phyloP scores from a whole-genome alignment of 2,329 filamentous ascomycete species.

The Ophiostoma montium region DNA sequence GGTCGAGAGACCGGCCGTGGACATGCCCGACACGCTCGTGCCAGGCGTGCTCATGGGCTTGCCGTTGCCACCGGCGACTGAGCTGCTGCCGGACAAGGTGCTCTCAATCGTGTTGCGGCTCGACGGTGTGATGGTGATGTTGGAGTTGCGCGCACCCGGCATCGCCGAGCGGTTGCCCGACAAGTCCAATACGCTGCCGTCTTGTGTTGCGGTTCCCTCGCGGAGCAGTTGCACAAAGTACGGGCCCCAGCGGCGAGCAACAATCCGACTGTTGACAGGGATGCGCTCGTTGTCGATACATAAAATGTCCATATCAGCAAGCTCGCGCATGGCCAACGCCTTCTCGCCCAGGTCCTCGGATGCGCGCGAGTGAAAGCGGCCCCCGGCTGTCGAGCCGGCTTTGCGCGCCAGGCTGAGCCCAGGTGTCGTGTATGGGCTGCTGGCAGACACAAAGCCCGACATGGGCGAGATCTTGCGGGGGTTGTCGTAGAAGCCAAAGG shows the following conservation, averaged over 20 bases:
- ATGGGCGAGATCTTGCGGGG: slow-evolving; percentile 64
- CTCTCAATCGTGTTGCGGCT: slow-evolving; percentile 37
- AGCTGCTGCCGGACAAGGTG: slow-evolving; percentile 29
- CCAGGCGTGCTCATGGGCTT: slow-evolving; percentile 31
- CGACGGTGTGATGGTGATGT: slow-evolving; percentile 67
- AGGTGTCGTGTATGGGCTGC: slow-evolving; percentile 48
- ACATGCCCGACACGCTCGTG: slow-evolving; percentile 27
- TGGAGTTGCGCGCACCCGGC: slow-evolving; percentile 51
- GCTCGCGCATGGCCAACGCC: slow-evolving; percentile 64
- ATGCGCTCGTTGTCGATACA: slow-evolving; percentile 84
- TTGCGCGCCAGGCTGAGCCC: slow-evolving; percentile 44
- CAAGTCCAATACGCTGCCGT: slow-evolving; percentile 54
- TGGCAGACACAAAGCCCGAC: slow-evolving; percentile 74
- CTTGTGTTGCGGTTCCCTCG: slow-evolving; percentile 60
- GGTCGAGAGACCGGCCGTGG: slow-evolving; percentile 14
- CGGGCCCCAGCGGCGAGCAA: slow-evolving; percentile 81
- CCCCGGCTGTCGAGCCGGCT: slow-evolving; percentile 54
- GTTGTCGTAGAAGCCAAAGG: slow-evolving; percentile 95
- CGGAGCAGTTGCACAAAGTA: slow-evolving; percentile 88
- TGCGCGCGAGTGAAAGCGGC: slow-evolving; percentile 58
- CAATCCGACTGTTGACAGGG: slow-evolving; percentile 80
- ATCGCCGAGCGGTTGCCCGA: slow-evolving; percentile 53
- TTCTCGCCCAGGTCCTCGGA: slow-evolving; percentile 78
- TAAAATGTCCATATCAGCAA: slow-evolving; percentile 93
- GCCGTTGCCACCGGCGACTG: slow-evolving; percentile 17